Percentiles rank a stretch among this genome's conserved stretches.
phyloP scores from a whole-genome alignment of 2,329 filamentous ascomycete species.

The Pseudonectria foliicola region DNA sequence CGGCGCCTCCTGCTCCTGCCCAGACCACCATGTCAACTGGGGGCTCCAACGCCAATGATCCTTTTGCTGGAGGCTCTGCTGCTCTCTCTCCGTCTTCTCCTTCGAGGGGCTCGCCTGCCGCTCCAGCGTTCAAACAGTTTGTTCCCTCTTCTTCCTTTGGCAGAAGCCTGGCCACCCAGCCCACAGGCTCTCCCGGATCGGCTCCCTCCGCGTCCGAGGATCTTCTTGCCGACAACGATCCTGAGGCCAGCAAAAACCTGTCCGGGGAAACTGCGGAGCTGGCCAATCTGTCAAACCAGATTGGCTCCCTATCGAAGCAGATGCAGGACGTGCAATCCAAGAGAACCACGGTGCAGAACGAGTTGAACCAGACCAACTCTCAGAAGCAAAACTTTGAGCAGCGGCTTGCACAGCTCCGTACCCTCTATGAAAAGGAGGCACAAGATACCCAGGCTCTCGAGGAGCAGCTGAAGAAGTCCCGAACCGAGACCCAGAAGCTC shows the following conservation, averaged over 20 bases:
- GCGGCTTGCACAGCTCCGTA: constrained; percentile 75
- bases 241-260: constrained; percentile 79
- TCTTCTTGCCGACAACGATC: constrained; percentile 82
- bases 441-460: constrained; percentile 78
- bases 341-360: constrained; percentile 69
- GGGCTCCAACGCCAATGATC: constrained; percentile 59
- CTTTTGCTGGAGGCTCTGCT: constrained; percentile 49
- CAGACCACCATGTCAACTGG: constrained; percentile 64
- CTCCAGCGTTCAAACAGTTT: constrained; percentile 75
- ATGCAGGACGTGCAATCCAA: constrained; percentile 90
- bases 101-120: constrained; percentile 38
- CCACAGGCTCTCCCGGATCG: constrained; percentile 55
- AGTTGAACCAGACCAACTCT: constrained; percentile 70
- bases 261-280: constrained; percentile 86
- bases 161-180: constrained; percentile 68
- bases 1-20: constrained; percentile 47
- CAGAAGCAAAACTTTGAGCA: constrained; percentile 94
- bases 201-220: constrained; percentile 61
- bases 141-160: constrained; percentile 89
- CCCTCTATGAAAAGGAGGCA: constrained; percentile 89
- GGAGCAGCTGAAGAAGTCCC: constrained; percentile 69
- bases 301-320: constrained; percentile 82
- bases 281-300: constrained; percentile 93
- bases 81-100: constrained; percentile 46
- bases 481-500: constrained; percentile 75